Percentiles rank a stretch among this genome's conserved stretches.
phyloP scores from a whole-genome alignment of 2,329 filamentous ascomycete genomes.

The Fusarium chuoi region DNA sequence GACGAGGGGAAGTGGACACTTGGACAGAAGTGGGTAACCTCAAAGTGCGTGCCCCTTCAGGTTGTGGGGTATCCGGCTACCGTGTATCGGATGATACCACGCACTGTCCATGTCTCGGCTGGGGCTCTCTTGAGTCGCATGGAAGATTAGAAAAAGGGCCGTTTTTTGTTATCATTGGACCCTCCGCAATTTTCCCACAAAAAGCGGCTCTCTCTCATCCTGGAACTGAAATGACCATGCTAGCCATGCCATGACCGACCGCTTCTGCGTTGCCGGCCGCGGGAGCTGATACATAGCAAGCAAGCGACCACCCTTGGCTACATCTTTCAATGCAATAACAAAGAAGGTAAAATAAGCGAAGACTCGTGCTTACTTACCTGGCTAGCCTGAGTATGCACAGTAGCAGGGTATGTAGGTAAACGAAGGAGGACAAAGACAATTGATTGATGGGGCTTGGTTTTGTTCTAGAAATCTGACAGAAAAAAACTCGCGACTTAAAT shows the following conservation, averaged over 20 bases:
- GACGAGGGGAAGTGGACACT: conserved; percentile 43
- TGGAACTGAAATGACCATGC: conserved; percentile 7
- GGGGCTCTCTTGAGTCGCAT: conserved; percentile 10
- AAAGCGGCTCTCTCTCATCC: conserved; percentile 27
- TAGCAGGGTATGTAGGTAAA: background rate
- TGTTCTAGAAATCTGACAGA: conserved; percentile 20
- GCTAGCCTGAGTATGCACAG: background rate
- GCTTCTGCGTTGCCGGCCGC: conserved; percentile 35
- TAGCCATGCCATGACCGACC: conserved; percentile 23
- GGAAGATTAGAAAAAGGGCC: conserved; percentile 5
- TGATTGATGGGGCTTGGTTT: background rate
- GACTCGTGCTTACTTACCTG: background rate
- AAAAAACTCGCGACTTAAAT: conserved; percentile 10
- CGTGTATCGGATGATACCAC: background rate
- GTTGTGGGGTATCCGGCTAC: conserved; percentile 29
- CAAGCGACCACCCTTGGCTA: background rate
- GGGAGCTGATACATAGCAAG: conserved; percentile 10
- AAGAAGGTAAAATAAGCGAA: background rate
- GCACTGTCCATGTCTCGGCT: conserved; percentile 14
- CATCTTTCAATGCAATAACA: background rate
- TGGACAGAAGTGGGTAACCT: background rate
- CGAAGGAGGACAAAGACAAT: background rate
- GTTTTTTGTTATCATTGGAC: conserved; percentile 21
- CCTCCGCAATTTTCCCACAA: conserved; percentile 28
- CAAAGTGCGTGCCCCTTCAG: conserved; percentile 14